Conservation (phyloP, 305 asterid genomes). For the Fraxinus albicans region DNA sequence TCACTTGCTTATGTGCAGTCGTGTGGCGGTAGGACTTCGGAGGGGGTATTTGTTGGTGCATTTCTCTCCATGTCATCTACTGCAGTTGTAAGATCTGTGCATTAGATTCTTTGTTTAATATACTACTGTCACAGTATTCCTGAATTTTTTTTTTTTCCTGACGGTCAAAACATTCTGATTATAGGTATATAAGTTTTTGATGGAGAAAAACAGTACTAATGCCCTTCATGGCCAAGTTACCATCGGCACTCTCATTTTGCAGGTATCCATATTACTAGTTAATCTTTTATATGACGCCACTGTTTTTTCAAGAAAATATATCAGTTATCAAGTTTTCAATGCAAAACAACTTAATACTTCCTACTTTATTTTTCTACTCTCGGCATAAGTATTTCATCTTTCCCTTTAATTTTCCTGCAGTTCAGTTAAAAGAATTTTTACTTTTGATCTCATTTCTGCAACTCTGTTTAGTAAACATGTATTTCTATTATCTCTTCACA, state of each 20-base stretch:
- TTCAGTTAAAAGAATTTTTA: not conserved
- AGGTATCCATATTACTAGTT: conserved; percentile 47
- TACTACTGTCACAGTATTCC: conserved; percentile 14
- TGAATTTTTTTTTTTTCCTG: not conserved
- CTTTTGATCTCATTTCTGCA: conserved; percentile 6
- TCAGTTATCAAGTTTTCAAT: not conserved
- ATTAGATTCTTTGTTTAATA: conserved; percentile 17
- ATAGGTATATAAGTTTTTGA: conserved; percentile 90
- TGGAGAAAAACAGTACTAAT: conserved; percentile 83
- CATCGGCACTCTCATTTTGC: conserved; percentile 92
- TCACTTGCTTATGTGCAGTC: conserved; percentile 53
- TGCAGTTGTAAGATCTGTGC: conserved; percentile 73
- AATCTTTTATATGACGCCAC: conserved; percentile 12
- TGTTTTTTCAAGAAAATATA: not conserved
- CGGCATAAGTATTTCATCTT: not conserved
- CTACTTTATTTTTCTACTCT: not conserved
- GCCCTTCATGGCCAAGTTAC: conserved; percentile 99
- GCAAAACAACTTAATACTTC: not conserved
- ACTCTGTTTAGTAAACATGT: not conserved
- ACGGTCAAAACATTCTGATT: conserved; percentile 18
- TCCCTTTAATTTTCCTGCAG: not conserved
- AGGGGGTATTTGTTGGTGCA: conserved; percentile 93
- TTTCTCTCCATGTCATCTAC: conserved; percentile 99
- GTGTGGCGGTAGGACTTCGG: conserved; percentile 96
- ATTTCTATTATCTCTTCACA: not conserved